phyloP scores from a whole-genome alignment of 2,329 filamentous ascomycete genomes.

The Cytospora chrysosperma region DNA sequence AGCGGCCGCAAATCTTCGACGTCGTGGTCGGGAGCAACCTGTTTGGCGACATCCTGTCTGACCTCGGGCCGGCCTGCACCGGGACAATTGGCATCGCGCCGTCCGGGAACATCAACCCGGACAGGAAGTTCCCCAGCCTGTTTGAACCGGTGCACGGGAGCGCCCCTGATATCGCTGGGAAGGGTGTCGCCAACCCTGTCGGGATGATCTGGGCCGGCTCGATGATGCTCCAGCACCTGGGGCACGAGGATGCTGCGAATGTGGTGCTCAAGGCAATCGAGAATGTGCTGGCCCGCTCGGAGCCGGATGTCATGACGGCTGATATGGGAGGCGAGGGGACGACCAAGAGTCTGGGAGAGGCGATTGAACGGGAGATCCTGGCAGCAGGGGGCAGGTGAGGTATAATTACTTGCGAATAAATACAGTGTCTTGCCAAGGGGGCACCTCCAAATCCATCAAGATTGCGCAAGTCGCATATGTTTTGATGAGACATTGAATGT shows the following conservation, averaged over 20 bases:
- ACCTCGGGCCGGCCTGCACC: conserved; percentile 62
- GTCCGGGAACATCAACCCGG: conserved; percentile 62
- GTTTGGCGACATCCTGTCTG: conserved; percentile 61
- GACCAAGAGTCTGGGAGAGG: conserved; percentile 59
- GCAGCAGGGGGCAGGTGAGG: neutral
- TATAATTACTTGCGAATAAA: neutral
- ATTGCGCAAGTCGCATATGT: neutral
- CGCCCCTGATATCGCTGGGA: conserved; percentile 63
- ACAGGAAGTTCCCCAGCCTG: conserved; percentile 57
- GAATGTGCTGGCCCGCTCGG: conserved; percentile 50
- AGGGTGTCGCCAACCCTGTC: conserved; percentile 62
- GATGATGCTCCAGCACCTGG: conserved; percentile 67
- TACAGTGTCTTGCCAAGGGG: neutral
- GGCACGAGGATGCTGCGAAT: conserved; percentile 55
- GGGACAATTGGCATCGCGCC: conserved; percentile 68
- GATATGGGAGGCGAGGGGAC: conserved; percentile 59
- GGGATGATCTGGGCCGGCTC: conserved; percentile 69
- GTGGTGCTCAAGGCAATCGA: conserved; percentile 59
- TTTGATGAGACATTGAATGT: neutral
- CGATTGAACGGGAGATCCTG: conserved; percentile 37
- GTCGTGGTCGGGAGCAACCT: conserved; percentile 63
- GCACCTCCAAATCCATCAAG: neutral
- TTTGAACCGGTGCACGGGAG: conserved; percentile 65
- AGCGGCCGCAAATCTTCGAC: conserved; percentile 56
- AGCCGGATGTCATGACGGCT: conserved; percentile 52